A percentile compares a stretch with the other conserved stretches of the same genome.
These are phyloP conservation scores for Plasmodium knowlesi DNA, from an alignment of 169 alveolate species.

Conservation along the genomic window DNA sequence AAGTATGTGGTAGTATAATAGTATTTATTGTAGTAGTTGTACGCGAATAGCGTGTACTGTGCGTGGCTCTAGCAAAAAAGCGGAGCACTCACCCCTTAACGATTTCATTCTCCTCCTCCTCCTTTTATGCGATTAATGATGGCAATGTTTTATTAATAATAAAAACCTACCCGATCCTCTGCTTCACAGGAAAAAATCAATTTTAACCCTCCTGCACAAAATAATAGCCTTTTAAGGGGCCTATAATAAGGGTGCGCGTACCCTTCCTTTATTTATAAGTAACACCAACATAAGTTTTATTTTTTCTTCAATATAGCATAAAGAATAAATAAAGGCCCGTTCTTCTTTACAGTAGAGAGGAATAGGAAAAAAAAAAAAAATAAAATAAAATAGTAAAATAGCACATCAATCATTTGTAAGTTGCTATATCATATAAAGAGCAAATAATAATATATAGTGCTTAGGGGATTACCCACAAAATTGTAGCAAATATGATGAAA, in stretches of 20 bases:
- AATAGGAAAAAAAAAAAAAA: no score
- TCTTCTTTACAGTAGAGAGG: not conserved
- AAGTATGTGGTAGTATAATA: not conserved
- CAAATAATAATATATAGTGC: no score
- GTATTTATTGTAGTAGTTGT: not conserved
- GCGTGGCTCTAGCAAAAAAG: not conserved
- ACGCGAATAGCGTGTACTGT: not conserved
- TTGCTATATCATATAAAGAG: not conserved
- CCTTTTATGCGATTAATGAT: not conserved
- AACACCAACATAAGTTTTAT: not conserved
- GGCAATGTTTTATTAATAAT: not conserved
- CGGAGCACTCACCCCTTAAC: not conserved
- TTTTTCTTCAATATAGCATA: not conserved
- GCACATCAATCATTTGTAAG: not conserved
- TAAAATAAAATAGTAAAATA: no score
- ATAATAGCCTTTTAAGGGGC: not conserved
- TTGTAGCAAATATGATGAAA: not conserved
- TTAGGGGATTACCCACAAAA: not conserved
- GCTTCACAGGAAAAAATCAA: not conserved
- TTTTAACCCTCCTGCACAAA: not conserved
- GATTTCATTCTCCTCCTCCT: not conserved
- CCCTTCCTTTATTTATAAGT: not conserved
- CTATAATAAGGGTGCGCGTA: not conserved
- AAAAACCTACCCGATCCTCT: not conserved
- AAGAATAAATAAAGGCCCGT: not conserved